Conservation (phyloP, 345 rosid species). For the Durio zibethinus region DNA sequence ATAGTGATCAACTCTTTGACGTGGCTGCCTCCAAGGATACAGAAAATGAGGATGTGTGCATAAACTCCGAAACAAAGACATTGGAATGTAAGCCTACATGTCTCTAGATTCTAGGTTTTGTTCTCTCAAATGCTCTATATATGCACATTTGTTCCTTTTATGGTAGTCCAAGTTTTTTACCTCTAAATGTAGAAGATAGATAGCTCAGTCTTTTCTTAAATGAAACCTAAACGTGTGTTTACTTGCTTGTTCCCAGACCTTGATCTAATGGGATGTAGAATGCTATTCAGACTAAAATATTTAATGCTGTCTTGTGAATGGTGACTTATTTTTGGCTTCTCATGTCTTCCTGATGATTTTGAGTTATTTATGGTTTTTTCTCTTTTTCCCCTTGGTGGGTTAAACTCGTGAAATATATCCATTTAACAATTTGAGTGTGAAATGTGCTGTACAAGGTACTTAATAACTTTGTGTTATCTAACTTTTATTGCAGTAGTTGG, state of each 20-base stretch:
- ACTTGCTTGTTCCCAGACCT: slow-evolving; percentile 1
- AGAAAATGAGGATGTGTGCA: slow-evolving; percentile 37
- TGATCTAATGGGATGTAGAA: not conserved
- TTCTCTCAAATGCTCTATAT: not conserved
- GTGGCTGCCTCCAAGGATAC: slow-evolving; percentile 29
- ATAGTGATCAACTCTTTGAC: slow-evolving; percentile 47
- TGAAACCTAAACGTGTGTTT: not conserved
- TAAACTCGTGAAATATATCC: not conserved
- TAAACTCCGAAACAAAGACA: slow-evolving; percentile 34
- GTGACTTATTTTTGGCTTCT: not conserved
- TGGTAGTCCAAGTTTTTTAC: not conserved
- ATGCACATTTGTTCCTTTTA: not conserved
- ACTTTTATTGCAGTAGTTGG: not conserved
- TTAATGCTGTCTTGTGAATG: not conserved
- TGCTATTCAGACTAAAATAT: not conserved
- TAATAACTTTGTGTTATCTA: not conserved
- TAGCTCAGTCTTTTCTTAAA: not conserved
- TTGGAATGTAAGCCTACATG: slow-evolving; percentile 41
- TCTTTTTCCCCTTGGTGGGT: not conserved
- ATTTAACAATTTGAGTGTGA: not conserved
- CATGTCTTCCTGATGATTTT: not conserved
- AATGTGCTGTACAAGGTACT: not conserved
- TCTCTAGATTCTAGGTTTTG: not conserved
- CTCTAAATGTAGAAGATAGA: not conserved
- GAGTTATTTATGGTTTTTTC: not conserved